Conservation (phyloP, 164 flowering plant genomes). For the Magnolia kwangsiensis region DNA sequence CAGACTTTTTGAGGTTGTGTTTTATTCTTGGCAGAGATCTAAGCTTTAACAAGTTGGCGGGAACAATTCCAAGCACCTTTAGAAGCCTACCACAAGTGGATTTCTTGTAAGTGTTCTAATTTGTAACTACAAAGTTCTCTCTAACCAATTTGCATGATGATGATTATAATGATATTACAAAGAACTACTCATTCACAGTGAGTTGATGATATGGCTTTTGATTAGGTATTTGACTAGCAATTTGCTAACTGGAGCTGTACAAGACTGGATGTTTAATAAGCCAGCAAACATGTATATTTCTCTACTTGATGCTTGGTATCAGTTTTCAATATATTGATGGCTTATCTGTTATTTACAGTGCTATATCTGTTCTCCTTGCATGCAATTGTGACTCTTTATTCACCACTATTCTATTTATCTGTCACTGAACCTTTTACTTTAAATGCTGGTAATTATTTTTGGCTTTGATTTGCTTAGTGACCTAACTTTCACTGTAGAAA, state of each 20-base stretch:
- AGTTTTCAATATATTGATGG: background rate
- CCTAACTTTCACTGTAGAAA: no score
- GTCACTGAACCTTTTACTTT: background rate
- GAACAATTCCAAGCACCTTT: slow-evolving; percentile 39
- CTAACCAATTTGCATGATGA: no score
- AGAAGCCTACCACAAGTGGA: slow-evolving; percentile 6
- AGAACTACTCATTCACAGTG: background rate
- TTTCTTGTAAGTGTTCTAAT: slow-evolving; percentile 37
- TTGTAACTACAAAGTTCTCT: no score
- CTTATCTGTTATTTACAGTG: background rate
- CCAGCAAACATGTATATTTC: slow-evolving; percentile 51
- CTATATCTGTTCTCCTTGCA: background rate
- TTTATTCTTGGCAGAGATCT: slow-evolving; percentile 43
- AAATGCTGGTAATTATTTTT: background rate
- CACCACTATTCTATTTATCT: background rate
- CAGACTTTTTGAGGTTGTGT: no score
- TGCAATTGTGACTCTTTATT: background rate
- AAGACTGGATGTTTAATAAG: slow-evolving; percentile 38
- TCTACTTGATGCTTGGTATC: background rate
- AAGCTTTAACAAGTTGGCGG: slow-evolving; percentile 61
- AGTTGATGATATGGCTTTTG: slow-evolving; percentile 7
- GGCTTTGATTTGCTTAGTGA: background rate
- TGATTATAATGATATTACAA: background rate
- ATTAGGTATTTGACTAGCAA: slow-evolving; percentile 60
- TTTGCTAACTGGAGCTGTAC: slow-evolving; percentile 53